These are phyloP conservation scores for Fusarium palustre DNA, from an alignment of 2,329 filamentous ascomycete genomes.

Conservation along the genomic window DNA sequence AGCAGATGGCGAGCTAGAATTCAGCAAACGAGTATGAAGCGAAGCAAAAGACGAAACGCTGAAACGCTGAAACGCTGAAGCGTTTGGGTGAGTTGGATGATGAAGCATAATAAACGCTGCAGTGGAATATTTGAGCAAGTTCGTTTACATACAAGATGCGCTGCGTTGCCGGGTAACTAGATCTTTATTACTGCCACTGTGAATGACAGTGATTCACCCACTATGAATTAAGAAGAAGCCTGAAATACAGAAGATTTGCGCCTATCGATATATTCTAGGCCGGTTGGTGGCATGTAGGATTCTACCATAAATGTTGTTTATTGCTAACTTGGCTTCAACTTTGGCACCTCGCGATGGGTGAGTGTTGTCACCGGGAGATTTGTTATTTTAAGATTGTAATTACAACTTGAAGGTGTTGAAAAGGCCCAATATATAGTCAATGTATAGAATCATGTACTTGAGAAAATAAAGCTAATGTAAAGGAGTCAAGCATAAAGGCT, in stretches of 20 bases:
- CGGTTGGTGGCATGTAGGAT: background rate
- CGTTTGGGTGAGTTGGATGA: background rate
- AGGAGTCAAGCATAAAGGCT: background rate
- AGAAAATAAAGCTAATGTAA: background rate
- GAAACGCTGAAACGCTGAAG: background rate
- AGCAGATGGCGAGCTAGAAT: background rate
- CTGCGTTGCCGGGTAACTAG: conserved; percentile 23
- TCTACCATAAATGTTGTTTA: background rate
- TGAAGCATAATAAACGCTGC: background rate
- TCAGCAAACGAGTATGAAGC: background rate
- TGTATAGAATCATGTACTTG: background rate
- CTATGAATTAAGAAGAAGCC: background rate
- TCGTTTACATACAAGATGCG: background rate
- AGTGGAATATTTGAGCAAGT: background rate
- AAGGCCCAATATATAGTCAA: no score
- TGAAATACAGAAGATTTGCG: background rate
- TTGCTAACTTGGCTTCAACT: background rate
- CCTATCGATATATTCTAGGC: background rate
- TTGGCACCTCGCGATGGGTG: background rate
- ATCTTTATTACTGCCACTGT: background rate
- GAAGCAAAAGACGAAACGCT: background rate
- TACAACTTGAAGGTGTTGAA: fast-evolving
- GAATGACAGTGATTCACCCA: background rate
- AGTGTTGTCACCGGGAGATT: no score
- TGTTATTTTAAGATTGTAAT: fast-evolving